These are phyloP conservation scores for Myrmaecium sp. DNA, from an alignment of 2,329 filamentous ascomycete species.

Conservation along the genomic window DNA sequence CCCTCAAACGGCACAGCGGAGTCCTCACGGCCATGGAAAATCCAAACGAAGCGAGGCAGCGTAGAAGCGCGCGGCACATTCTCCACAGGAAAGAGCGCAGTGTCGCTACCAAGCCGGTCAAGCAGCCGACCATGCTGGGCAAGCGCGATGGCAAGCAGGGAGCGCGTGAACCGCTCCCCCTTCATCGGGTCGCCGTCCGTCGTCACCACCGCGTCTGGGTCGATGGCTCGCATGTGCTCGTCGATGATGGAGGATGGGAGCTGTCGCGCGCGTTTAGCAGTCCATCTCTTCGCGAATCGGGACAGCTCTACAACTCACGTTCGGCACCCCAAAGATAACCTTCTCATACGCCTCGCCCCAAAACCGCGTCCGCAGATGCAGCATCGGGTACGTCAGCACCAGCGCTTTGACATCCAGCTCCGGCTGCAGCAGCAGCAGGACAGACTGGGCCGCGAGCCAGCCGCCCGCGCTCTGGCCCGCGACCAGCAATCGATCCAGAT, in stretches of 20 bases:
- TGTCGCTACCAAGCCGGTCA: conserved; percentile 13
- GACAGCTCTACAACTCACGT: too few relatives aligned
- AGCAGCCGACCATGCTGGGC: conserved; percentile 9
- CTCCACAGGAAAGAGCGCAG: conserved; percentile 13
- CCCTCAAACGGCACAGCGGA: conserved; percentile 12
- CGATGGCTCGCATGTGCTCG: conserved; percentile 9
- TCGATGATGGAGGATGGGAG: too few relatives aligned
- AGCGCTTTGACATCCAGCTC: conserved; percentile 8
- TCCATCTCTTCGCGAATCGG: conserved; percentile 4
- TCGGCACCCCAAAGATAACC: conserved; percentile 2
- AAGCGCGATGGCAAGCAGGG: conserved; percentile 8
- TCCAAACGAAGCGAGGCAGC: conserved; percentile 13
- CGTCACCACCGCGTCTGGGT: conserved; percentile 5
- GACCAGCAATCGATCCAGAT: conserved; percentile 14
- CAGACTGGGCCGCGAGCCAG: conserved; percentile 18
- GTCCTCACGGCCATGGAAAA: conserved; percentile 16
- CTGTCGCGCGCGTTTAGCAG: too few relatives aligned
- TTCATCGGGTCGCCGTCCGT: conserved; percentile 10
- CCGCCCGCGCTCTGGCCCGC: conserved; percentile 23
- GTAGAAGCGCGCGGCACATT: conserved; percentile 6
- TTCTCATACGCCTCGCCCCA: conserved; percentile 1
- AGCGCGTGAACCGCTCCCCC: conserved; percentile 8
- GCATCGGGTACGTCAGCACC: conserved; percentile 15
- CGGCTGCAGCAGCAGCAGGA: conserved; percentile 2
- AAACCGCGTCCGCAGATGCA: conserved; percentile 5